These are phyloP conservation scores for Rhytidiadelphus loreus DNA, from an alignment of 225 moss, liverwort and hornwort species.

Conservation along the genomic window DNA sequence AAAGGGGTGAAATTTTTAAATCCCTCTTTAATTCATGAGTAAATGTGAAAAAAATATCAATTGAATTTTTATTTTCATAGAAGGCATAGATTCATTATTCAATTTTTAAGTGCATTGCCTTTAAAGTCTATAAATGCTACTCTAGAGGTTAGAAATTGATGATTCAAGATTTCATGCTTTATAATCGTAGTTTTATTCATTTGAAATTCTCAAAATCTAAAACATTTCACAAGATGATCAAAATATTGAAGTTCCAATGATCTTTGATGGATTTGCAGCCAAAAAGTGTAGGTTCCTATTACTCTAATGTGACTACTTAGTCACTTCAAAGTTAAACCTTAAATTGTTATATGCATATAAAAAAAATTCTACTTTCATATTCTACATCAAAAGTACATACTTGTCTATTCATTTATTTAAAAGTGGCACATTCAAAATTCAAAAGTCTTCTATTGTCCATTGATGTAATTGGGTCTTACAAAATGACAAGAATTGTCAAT, in stretches of 20 bases:
- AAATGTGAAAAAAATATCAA: not conserved
- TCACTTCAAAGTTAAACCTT: not conserved
- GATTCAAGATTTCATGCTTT: rapidly evolving
- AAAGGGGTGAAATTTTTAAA: rapidly evolving
- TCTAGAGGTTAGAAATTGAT: not conserved
- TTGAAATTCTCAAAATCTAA: not conserved
- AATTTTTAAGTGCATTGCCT: not conserved
- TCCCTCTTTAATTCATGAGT: not conserved
- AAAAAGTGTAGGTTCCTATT: not conserved
- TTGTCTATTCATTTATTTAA: not conserved
- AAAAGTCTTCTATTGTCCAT: not conserved
- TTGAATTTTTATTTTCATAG: not conserved
- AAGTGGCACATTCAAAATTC: not conserved
- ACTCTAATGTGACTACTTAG: not conserved
- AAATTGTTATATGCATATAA: rapidly evolving
- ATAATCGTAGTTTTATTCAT: not conserved
- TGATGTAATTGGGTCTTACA: no score
- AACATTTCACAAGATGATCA: not conserved
- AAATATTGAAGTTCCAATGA: not conserved
- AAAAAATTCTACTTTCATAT: not conserved
- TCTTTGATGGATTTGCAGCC: not conserved
- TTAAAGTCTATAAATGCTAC: not conserved
- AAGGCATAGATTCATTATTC: not conserved
- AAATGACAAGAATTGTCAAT: no score
- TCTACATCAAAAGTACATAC: not conserved